Evolutionary conservation across 345 rosid genomes (phyloP), one percentile per base, ranked within the genome.

Genomic region (Turnera subulata): DNA sequence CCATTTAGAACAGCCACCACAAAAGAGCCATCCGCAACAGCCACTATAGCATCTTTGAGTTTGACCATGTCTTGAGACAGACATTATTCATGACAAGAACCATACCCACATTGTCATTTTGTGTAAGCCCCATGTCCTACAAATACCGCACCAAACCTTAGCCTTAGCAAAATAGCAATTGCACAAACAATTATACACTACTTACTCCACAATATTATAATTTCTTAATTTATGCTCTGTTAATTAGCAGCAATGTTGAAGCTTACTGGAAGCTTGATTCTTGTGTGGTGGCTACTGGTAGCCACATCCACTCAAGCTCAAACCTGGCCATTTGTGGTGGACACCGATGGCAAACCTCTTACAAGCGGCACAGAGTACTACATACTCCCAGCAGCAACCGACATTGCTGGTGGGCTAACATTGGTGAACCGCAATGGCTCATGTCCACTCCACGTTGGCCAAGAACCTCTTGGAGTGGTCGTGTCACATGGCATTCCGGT

Each of bases 391-490:
- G 65, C 42, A 32, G 65, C 29, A 40, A 61, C 65, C 2, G 65
- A 61, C 6, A 43, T 37, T 24, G 65, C 57, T 0, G 65, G 65
- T 5, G 65, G 65, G 3, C 46, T 61, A 43, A 61, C 57, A n/a
- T 11, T 60, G 2, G 14, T 40, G 1, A 43, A 26, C 23, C 26
- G 42, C 1, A 51, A 15, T 13, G 50, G 26, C 3, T 40, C 57
- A 1, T 61, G 57, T 19, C 64, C 64, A 22, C 46, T 49, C 10
- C 50, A 50, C 7, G 57, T 61, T 2, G 57, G 57, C 2, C 64
- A 49, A n/a, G 55, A 49, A 50, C 64, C 64, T 7, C 23, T 61
- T 15, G 46, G 56, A 1, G 19, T 26, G 1, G 24, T 40, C 0
- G 65, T 26, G 2, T 50, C 56, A 23, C 56, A 16, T 25, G 65